Percentiles rank a stretch among this genome's conserved stretches.
These are phyloP conservation scores for Globisporangium orthogonon DNA, from an alignment of 352 stramenopile species.

Conservation along the genomic window DNA sequence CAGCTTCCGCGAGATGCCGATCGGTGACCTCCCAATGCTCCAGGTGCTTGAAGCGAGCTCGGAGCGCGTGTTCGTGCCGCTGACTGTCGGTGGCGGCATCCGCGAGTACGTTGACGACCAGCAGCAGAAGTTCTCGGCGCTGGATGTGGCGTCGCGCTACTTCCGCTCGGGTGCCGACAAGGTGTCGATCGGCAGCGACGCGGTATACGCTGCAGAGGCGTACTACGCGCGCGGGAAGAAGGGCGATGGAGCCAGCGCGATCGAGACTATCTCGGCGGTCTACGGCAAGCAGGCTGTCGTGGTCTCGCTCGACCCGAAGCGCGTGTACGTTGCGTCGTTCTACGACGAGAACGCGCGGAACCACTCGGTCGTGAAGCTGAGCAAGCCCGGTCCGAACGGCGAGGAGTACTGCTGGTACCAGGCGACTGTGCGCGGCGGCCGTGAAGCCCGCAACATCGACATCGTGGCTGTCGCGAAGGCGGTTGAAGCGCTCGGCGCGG, in stretches of 20 bases:
- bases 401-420: conserved; percentile 97
- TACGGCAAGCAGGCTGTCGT: conserved; percentile 98
- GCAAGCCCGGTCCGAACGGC: conserved; percentile 86
- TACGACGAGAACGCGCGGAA: conserved; percentile 57
- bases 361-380: conserved; percentile 63
- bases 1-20: conserved; percentile 95
- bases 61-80: conserved; percentile 95
- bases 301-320: conserved; percentile 94
- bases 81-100: conserved; percentile 98
- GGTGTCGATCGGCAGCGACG: conserved; percentile 96
- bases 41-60: conserved; percentile 93
- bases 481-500: conserved; percentile 91
- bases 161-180: conserved; percentile 99
- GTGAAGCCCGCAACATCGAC: conserved; percentile 88
- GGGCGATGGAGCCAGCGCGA: conserved; percentile 81
- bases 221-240: conserved; percentile 74
- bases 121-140: conserved; percentile 80
- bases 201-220: conserved; percentile 91
- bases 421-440: conserved; percentile 94
- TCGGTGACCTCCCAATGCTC: conserved; percentile 96
- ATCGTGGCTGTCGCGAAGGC: conserved; percentile 82
- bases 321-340: conserved; percentile 80
- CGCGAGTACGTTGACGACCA: conserved; percentile 92
- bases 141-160: conserved; percentile 95
- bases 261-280: conserved; percentile 94